phyloP scores from a whole-genome alignment of 208 protist genomes.

The Crithidia sp. region DNA sequence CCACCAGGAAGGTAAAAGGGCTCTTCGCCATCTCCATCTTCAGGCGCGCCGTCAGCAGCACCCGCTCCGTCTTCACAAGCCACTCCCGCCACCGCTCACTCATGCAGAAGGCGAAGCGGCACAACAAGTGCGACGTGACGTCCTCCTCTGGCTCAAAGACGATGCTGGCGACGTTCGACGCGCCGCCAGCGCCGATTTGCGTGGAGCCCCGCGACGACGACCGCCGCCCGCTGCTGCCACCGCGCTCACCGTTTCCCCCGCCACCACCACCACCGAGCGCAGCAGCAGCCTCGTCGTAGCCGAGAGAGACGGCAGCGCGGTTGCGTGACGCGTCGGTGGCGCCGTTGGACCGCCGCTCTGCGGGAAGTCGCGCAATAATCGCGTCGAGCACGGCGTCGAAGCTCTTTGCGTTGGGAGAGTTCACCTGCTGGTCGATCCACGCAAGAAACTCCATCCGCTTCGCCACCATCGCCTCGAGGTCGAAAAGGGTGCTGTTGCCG shows the following conservation, averaged over 20 bases:
- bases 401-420: constrained; percentile 63
- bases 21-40: constrained; percentile 73
- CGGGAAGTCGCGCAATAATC: constrained; percentile 69
- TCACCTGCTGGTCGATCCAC: constrained; percentile 83
- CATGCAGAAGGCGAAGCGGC: constrained; percentile 92
- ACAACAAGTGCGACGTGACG: constrained; percentile 75
- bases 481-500: constrained; percentile 79
- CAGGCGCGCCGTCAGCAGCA: constrained; percentile 80
- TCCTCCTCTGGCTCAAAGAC: constrained; percentile 86
- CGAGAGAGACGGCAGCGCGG: constrained; percentile 24
- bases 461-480: constrained; percentile 82
- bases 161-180: constrained; percentile 26
- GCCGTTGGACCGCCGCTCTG: constrained; percentile 55
- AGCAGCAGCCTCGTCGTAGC: constrained; percentile 30
- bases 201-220: constrained; percentile 42
- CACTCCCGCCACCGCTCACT: constrained; percentile 91
- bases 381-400: constrained; percentile 67
- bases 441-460: constrained; percentile 90
- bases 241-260: background rate
- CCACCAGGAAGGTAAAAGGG: constrained; percentile 64
- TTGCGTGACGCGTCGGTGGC: constrained; percentile 15
- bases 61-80: constrained; percentile 80
- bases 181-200: constrained; percentile 9
- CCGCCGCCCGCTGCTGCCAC: constrained; percentile 24
- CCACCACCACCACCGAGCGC: background rate